Evolutionary conservation across 2,329 filamentous ascomycete genomes (phyloP), one percentile per base, ranked within the genome.

Genomic region (Fusarium sororula): DNA sequence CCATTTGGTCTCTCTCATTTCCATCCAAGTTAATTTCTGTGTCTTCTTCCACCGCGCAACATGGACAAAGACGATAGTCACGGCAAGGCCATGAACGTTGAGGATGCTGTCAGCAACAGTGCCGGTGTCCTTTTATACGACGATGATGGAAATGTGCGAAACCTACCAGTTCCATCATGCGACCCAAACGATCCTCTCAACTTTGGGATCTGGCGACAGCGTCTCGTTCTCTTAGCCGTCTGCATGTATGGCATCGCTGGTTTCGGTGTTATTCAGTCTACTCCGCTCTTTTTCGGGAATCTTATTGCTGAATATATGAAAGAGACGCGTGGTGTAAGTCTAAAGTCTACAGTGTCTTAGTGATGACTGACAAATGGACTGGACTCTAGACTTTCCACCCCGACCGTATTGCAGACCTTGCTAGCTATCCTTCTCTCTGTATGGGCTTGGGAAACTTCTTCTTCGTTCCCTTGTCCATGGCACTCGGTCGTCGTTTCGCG

Each of bases 1-100:
- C 4, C 4, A 8, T 5, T 11, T 0, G 5, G 4, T 6, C 18
- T 20, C 2, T 15, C 3, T 6, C 0, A 12, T 22, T 9, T 17
- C 26, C 26, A 17, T 17, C 9, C 4, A 22, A 5, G 3, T 22
- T 15, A 11, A 13, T 7, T 10, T 4, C 44, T 47, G 10, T 9
- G 6, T 28, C 20, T 20, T 47, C 20, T 14, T 30, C 9, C 20
- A 22, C 10, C 14, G 38, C 38, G 6, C 20, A 42, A 11, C 26
- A 51, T 51, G 48, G 48, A 24, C 8, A 51, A 51, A 7, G n/a
- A 35, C 17, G 30, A 51, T 35, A 14, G 3, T 10, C 17, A 35
- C 9, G 30, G n/a, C n/a, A 51, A 51, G 48, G 48, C 30, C n/a
- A 35, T 11, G 15, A 51, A 35, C 1, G 17, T 51, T 14, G 48